These are phyloP conservation scores for Dalbergia cultrata DNA, from an alignment of 306 rosid species.

Conservation along the genomic window DNA sequence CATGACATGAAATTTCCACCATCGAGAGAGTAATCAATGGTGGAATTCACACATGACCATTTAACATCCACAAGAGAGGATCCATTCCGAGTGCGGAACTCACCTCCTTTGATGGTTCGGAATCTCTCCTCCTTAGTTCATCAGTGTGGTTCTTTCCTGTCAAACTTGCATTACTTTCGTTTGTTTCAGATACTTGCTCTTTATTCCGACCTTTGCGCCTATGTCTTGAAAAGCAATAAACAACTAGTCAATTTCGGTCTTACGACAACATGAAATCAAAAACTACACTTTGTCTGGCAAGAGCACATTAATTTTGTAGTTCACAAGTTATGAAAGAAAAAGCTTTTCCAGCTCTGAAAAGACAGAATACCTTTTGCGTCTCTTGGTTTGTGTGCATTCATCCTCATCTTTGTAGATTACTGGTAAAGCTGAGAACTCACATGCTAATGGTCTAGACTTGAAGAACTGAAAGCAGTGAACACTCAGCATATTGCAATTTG, in stretches of 20 bases:
- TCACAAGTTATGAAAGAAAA: not conserved
- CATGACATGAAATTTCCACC: no score
- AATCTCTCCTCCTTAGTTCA: constrained; percentile 41
- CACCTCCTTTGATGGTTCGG: constrained; percentile 59
- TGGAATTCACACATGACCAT: no score
- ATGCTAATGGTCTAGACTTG: constrained; percentile 51
- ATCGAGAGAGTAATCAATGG: no score
- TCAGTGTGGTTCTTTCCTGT: constrained; percentile 41
- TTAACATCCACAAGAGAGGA: no score
- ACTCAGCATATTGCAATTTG: not conserved
- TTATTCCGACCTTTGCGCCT: constrained; percentile 55
- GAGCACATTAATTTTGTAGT: not conserved
- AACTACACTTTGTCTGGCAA: not conserved
- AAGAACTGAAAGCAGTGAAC: constrained; percentile 50
- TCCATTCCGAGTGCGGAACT: not conserved
- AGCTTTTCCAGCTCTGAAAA: not conserved
- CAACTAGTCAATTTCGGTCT: not conserved
- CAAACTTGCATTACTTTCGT: constrained; percentile 30
- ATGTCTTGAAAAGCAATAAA: constrained; percentile 45
- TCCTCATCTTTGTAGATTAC: constrained; percentile 48
- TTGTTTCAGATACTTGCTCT: constrained; percentile 50
- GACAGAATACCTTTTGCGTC: constrained; percentile 49
- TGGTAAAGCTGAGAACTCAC: constrained; percentile 44
- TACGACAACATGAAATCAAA: not conserved
- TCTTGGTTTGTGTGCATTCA: constrained; percentile 41